Conservation (phyloP, 148 eudicot species). For the Chenopodium formosanum region DNA sequence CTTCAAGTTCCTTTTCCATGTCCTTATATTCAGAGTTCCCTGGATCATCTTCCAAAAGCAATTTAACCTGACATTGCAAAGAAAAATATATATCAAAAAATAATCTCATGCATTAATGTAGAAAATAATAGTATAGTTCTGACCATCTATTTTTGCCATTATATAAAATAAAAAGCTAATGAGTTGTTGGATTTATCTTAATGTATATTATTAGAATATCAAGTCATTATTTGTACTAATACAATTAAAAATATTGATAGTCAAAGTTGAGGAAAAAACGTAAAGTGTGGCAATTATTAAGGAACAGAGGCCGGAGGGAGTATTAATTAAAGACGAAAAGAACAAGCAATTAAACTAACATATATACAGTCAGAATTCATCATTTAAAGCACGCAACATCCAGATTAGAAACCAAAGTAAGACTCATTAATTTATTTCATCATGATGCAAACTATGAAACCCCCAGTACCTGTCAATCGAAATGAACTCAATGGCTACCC, state of each 20-base stretch:
- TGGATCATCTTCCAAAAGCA: slow-evolving; percentile 78
- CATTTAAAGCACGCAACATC: not conserved
- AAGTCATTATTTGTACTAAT: no score
- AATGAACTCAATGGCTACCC: not conserved
- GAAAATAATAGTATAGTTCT: not conserved
- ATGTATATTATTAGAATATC: no score
- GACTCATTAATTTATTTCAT: not conserved
- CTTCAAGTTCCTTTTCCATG: slow-evolving; percentile 91
- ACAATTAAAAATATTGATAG: no score
- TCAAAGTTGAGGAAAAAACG: no score
- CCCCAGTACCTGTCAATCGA: not conserved
- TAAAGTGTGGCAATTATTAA: no score
- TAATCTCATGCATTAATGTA: not conserved
- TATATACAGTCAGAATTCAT: not conserved
- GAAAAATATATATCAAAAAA: not conserved
- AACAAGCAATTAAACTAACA: not conserved
- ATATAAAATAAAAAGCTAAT: no score
- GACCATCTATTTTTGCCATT: no score
- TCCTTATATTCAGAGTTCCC: slow-evolving; percentile 81
- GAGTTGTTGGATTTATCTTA: no score
- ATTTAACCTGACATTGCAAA: slow-evolving; percentile 50
- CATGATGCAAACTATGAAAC: not conserved
- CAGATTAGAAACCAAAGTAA: not conserved
- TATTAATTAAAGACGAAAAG: not conserved
- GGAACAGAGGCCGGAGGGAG: no score